phyloP scores from a whole-genome alignment of 2,329 filamentous ascomycete genomes.

The Arthrobotrys conoides region DNA sequence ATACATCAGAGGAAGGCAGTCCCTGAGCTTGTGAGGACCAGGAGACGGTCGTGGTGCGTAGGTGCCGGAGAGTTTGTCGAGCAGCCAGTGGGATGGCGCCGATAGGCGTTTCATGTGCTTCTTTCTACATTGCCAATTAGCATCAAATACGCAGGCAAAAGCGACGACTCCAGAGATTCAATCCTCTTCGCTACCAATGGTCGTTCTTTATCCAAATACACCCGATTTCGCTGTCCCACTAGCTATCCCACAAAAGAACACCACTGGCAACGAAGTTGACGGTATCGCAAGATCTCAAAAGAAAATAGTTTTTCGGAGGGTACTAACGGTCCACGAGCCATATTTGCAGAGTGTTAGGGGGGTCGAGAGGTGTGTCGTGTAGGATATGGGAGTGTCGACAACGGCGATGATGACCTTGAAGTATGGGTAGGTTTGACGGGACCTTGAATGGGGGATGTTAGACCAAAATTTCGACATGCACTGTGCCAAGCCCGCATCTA shows the following conservation, averaged over 20 bases:
- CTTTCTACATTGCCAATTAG: slow-evolving; percentile 71
- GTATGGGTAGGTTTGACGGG: slow-evolving; percentile 55
- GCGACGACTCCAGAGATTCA: slow-evolving; percentile 5
- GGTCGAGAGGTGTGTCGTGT: slow-evolving; percentile 51
- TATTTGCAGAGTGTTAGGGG: slow-evolving; percentile 51
- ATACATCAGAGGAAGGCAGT: slow-evolving; percentile 89
- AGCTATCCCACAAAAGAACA: slow-evolving; percentile 18
- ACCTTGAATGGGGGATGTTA: slow-evolving; percentile 48
- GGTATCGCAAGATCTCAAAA: slow-evolving; percentile 24
- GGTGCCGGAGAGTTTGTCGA: slow-evolving; percentile 98
- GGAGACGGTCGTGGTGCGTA: slow-evolving; percentile 80
- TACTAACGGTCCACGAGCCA: slow-evolving; percentile 61
- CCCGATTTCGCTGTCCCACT: slow-evolving; percentile 7
- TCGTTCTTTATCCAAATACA: slow-evolving; percentile 22
- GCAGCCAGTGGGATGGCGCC: slow-evolving; percentile 99
- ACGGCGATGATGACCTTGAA: slow-evolving; percentile 52
- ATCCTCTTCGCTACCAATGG: slow-evolving; percentile 26
- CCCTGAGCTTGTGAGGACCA: slow-evolving; percentile 99
- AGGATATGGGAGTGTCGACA: slow-evolving; percentile 42
- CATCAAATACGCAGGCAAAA: slow-evolving; percentile 34
- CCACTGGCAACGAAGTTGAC: slow-evolving; percentile 27
- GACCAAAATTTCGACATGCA: slow-evolving; percentile 60
- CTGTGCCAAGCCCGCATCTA: slow-evolving; percentile 49
- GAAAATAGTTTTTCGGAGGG: slow-evolving; percentile 21
- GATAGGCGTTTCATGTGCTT: slow-evolving; percentile 99